A percentile compares a stretch with the other conserved stretches of the same genome.
phyloP scores from a whole-genome alignment of 257 asterid species.

The Forsythia suspensa region DNA sequence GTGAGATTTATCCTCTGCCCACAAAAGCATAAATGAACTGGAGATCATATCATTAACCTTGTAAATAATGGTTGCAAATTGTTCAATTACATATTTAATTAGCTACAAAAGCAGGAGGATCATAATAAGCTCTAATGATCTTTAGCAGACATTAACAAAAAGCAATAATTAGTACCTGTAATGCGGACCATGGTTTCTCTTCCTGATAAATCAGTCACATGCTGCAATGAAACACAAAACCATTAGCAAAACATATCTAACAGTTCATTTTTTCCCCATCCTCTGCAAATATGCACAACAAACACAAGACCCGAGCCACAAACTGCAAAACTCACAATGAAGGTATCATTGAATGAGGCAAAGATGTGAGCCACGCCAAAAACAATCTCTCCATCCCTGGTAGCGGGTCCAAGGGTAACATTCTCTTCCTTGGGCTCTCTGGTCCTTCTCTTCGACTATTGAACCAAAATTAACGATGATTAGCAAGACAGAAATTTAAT shows the following conservation, averaged over 20 bases:
- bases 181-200: constrained; percentile 91
- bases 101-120: not conserved
- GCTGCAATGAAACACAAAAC: constrained; percentile 46
- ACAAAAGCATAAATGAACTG: not conserved
- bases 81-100: not conserved
- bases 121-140: not conserved
- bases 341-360: constrained; percentile 90
- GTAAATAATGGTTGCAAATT: not conserved
- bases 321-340: constrained; percentile 52
- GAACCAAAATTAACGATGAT: not conserved
- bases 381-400: constrained; percentile 72
- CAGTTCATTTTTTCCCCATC: not conserved
- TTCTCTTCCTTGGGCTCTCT: constrained; percentile 89
- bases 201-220: constrained; percentile 90
- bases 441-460: constrained; percentile 70
- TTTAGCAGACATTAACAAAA: not conserved
- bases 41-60: not conserved
- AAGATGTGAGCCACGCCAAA: constrained; percentile 93
- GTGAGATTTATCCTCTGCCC: constrained; percentile 23
- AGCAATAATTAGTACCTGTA: constrained; percentile 49
- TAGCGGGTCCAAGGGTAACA: constrained; percentile 78
- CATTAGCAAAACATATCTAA: not conserved
- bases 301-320: not conserved
- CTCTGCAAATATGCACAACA: not conserved
- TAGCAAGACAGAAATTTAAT: not conserved